Evolutionary conservation across 768 basidiomycete species (phyloP).

Genomic region (Bullera alba): DNA sequence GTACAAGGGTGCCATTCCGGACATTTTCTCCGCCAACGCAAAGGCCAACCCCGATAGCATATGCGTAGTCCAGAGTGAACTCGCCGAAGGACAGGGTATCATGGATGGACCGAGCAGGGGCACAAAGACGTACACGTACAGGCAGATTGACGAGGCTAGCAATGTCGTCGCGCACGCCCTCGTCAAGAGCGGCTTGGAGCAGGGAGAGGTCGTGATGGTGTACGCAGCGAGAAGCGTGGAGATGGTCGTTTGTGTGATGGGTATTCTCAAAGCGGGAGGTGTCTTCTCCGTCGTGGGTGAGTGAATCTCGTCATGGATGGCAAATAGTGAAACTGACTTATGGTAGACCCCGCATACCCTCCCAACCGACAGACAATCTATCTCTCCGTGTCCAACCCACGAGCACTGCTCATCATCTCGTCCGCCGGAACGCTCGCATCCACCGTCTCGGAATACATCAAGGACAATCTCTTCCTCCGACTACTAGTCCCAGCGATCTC

Average conservation of each 20-base stretch:
- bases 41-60: slow-evolving; percentile 66
- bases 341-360: slow-evolving; percentile 88
- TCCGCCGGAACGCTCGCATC: slow-evolving; percentile 77
- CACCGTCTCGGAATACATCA: slow-evolving; percentile 74
- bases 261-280: slow-evolving; percentile 87
- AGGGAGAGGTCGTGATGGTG: slow-evolving; percentile 96
- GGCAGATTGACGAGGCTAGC: slow-evolving; percentile 69
- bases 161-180: slow-evolving; percentile 88
- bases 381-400: slow-evolving; percentile 83
- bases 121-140: slow-evolving; percentile 64
- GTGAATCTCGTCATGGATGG: slow-evolving; percentile 29
- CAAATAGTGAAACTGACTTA: not conserved
- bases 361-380: slow-evolving; percentile 87
- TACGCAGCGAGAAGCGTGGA: slow-evolving; percentile 95
- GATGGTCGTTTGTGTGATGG: slow-evolving; percentile 94
- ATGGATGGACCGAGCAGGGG: slow-evolving; percentile 51
- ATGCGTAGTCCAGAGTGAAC: slow-evolving; percentile 68
- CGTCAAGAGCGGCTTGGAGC: slow-evolving; percentile 71
- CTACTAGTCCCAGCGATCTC: slow-evolving; percentile 86
- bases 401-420: slow-evolving; percentile 80
- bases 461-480: slow-evolving; percentile 69
- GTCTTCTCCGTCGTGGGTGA: slow-evolving; percentile 94
- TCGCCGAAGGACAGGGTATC: slow-evolving; percentile 28
- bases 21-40: slow-evolving; percentile 87
- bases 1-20: slow-evolving; percentile 93